Percentiles rank a stretch among this genome's conserved stretches.
Conservation (phyloP, 2,329 filamentous ascomycete genomes). For the Hymenoscyphus fraxineus region DNA sequence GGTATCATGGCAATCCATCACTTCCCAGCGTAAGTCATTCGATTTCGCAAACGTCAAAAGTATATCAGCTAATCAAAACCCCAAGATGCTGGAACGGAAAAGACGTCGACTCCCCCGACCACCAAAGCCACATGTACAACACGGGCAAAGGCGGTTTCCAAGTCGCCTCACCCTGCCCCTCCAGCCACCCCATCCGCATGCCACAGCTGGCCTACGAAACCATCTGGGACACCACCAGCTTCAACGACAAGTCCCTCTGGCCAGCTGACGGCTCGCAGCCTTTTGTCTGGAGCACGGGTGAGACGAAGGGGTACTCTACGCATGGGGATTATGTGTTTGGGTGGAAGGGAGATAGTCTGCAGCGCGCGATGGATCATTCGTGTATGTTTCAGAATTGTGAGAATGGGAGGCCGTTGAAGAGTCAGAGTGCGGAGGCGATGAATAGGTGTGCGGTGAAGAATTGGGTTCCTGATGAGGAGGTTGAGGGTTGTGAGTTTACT, state of each 20-base stretch:
- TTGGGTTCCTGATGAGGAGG: conserved; percentile 9
- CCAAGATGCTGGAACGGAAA: conserved; percentile 25
- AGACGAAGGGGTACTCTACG: conserved; percentile 6
- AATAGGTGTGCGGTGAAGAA: conserved; percentile 16
- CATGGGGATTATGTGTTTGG: conserved; percentile 13
- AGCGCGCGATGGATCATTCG: conserved; percentile 7
- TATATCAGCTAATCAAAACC: neutral
- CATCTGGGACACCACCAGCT: conserved; percentile 46
- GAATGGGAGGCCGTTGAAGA: conserved; percentile 13
- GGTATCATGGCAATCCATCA: conserved; percentile 17
- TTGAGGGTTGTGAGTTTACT: conserved; percentile 8
- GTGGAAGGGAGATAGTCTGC: conserved; percentile 10
- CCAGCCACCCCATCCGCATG: conserved; percentile 49
- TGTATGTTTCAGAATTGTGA: conserved; percentile 17
- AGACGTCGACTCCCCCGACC: conserved; percentile 33
- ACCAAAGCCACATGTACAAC: conserved; percentile 54
- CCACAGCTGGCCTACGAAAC: conserved; percentile 58
- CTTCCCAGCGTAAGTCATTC: conserved; percentile 12
- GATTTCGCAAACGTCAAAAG: neutral
- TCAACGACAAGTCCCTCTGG: conserved; percentile 19
- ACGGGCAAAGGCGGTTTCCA: conserved; percentile 36
- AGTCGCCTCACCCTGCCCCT: conserved; percentile 47
- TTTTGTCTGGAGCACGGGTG: conserved; percentile 16
- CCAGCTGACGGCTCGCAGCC: conserved; percentile 16
- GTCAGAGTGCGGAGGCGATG: conserved; percentile 11